Base-by-base conservation (phyloP, 2,329 filamentous ascomycete genomes). In the Phyllosticta citrichinensis region DNA sequence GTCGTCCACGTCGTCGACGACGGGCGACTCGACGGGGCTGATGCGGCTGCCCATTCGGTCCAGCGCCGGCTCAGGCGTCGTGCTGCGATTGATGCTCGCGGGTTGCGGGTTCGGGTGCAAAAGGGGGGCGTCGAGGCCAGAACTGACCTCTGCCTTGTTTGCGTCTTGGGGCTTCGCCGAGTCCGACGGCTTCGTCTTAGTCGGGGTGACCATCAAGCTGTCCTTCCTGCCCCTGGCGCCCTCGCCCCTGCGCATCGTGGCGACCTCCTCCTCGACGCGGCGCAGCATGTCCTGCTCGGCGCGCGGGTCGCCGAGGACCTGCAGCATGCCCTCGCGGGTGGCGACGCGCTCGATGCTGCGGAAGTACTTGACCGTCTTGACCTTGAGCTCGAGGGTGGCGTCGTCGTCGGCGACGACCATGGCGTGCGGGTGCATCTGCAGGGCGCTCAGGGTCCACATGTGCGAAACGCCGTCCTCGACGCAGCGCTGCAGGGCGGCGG, bases 361-460 rank as follows among this genome's bases (percentile, higher is more conserved):
- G 70, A 80, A 80, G 68, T 80, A 79, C 70, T 70, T 73, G 61
- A 71, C 71, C 56, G 71, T 79, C 72, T 76, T 76, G 66, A 74
- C 76, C 65, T 75, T 75, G 52, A 80, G 68, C 68, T 81, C 73
- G 63, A 82, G 59, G 40, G 78, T 77, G 66, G 78, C 76, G 69
- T 93, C 89, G 68, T 93, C 88, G 68, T 95, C 90, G 54, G 88
- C 88, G 10, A 93, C 88, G 65, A 94, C 85, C 80, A 94, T 85
- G 58, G 89, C 86, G 68, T 92, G 87, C 3, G 85, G 87, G 72
- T 94, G 90, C 64, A 93, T 77, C 72, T 95, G 90, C 52, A 95
- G 79, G 60, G 84, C 85, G 9, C 89, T 93, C 6, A 94, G 80
- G 0, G 90, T 93, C 89, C 90, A 95, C 88, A 93, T 93, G 76